Evolutionary conservation across 306 rosid species (phyloP).

Genomic region (Cicer yamashitae): DNA sequence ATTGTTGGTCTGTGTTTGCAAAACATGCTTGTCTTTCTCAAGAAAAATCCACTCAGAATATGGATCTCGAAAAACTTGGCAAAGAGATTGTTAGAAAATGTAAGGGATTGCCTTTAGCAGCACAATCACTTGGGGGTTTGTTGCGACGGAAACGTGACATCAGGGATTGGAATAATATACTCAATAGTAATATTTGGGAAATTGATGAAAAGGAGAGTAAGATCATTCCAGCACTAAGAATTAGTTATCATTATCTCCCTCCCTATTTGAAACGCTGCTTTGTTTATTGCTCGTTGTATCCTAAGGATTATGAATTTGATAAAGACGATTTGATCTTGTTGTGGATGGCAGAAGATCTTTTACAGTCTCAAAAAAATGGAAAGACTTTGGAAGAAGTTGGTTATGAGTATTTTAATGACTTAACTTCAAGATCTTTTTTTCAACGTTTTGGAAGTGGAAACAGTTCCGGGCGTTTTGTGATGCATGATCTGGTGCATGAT

Average conservation of each 20-base stretch:
- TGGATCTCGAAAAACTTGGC: not conserved
- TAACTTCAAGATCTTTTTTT: conserved; percentile 42
- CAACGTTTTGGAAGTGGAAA: not conserved
- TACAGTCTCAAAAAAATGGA: not conserved
- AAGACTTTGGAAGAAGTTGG: conserved; percentile 31
- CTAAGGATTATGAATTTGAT: conserved; percentile 8
- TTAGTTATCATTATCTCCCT: conserved; percentile 44
- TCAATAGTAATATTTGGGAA: conserved; percentile 36
- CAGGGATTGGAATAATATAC: conserved; percentile 16
- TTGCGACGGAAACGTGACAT: not conserved
- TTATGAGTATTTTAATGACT: conserved; percentile 8
- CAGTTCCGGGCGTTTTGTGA: not conserved
- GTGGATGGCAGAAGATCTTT: conserved; percentile 49
- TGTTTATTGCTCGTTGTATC: conserved; percentile 10
- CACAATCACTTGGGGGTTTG: conserved; percentile 35
- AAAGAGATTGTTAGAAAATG: conserved; percentile 30
- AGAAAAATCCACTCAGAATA: fast-evolving
- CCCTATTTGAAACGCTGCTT: conserved; percentile 27
- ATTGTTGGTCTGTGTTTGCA: conserved; percentile 16
- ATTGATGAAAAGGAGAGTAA: not conserved
- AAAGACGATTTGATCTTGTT: conserved; percentile 3
- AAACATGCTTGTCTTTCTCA: conserved; percentile 4
- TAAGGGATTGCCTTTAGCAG: conserved; percentile 48
- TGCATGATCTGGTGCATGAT: conserved; percentile 35
- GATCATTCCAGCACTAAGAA: conserved; percentile 33